phyloP scores from a whole-genome alignment of 768 basidiomycete species.

The Zangia roseola region DNA sequence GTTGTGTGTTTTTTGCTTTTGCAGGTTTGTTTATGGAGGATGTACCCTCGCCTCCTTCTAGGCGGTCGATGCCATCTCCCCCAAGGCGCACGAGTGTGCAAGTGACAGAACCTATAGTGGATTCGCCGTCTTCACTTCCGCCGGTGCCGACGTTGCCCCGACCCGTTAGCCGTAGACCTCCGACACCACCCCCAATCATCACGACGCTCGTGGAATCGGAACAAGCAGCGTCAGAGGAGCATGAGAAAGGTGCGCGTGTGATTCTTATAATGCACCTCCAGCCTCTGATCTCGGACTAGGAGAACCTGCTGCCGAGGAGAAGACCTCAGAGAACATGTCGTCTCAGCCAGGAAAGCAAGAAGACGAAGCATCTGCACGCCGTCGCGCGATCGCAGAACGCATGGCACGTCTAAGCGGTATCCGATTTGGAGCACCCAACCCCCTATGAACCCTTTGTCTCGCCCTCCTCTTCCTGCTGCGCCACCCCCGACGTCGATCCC shows the following conservation, averaged over 20 bases:
- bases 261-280: not conserved
- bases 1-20: not conserved
- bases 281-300: not conserved
- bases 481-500: slow-evolving; percentile 37
- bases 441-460: slow-evolving; percentile 33
- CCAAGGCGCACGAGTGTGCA: slow-evolving; percentile 25
- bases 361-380: slow-evolving; percentile 51
- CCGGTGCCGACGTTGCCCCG: slow-evolving; percentile 18
- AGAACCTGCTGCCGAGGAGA: slow-evolving; percentile 14
- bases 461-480: slow-evolving; percentile 37
- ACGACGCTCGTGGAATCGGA: slow-evolving; percentile 17
- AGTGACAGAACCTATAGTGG: slow-evolving; percentile 5
- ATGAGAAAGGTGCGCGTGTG: slow-evolving; percentile 10
- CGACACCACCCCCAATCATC: slow-evolving; percentile 27
- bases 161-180: slow-evolving; percentile 11
- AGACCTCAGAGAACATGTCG: slow-evolving; percentile 1
- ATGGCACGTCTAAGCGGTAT: slow-evolving; percentile 93
- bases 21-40: slow-evolving; percentile 16
- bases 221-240: slow-evolving; percentile 1
- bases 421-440: slow-evolving; percentile 74
- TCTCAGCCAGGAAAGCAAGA: slow-evolving; percentile 26
- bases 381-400: slow-evolving; percentile 83
- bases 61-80: slow-evolving; percentile 21
- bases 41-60: slow-evolving; percentile 8
- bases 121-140: slow-evolving; percentile 18